Evolutionary conservation across 768 basidiomycete genomes (phyloP).

Genomic region (Lactifluus piperatus): DNA sequence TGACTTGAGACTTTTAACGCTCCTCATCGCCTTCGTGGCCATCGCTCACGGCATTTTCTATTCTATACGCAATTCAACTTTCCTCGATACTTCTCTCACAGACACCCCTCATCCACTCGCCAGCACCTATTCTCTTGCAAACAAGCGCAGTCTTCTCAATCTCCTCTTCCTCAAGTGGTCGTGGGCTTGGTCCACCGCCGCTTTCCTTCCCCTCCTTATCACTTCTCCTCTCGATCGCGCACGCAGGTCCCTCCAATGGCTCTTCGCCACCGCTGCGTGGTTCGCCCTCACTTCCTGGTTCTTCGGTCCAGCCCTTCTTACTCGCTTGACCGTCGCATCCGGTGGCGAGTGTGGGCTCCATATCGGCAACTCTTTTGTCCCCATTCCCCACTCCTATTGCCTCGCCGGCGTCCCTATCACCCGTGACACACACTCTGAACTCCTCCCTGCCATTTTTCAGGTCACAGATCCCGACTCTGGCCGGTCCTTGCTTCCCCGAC

Average conservation of each 20-base stretch:
- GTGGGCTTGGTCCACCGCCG: constrained; percentile 83
- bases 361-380: constrained; percentile 35
- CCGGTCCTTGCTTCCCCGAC: constrained; percentile 44
- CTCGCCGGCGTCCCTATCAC: constrained; percentile 41
- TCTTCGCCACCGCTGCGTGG: constrained; percentile 58
- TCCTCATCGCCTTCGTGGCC: constrained; percentile 36
- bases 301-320: constrained; percentile 73
- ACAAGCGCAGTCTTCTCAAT: constrained; percentile 76
- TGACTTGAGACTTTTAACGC: constrained; percentile 28
- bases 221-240: constrained; percentile 26
- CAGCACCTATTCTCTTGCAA: constrained; percentile 62
- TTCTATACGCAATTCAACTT: constrained; percentile 55
- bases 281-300: constrained; percentile 76
- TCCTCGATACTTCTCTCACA: constrained; percentile 89
- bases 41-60: constrained; percentile 56
- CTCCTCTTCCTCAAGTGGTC: constrained; percentile 80
- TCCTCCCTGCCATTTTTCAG: constrained; percentile 42
- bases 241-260: constrained; percentile 34
- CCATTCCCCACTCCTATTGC: constrained; percentile 54
- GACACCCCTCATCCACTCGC: constrained; percentile 63
- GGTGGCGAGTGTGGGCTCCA: constrained; percentile 73
- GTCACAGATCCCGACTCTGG: constrained; percentile 25
- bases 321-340: constrained; percentile 52
- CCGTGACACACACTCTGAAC: constrained; percentile 48
- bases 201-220: constrained; percentile 53